phyloP scores from a whole-genome alignment of 129 eudicot genomes.

The Artemisia argyi region DNA sequence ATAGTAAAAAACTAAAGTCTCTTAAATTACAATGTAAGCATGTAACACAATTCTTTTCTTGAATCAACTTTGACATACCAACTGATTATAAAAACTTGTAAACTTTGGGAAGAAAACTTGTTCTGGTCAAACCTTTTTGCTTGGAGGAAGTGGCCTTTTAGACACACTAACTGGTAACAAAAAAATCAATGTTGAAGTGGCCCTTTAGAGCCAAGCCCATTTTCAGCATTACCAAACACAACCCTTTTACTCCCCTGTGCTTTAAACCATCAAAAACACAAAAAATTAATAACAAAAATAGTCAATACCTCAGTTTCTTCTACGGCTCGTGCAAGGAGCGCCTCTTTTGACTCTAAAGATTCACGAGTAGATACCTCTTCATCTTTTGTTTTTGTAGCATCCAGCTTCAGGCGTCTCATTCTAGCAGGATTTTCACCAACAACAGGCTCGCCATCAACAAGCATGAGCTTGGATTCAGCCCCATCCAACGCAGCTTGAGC shows the following conservation, averaged over 20 bases:
- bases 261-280: not conserved
- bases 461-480: conserved; percentile 75
- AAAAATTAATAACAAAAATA: not conserved
- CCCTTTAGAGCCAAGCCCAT: too few relatives aligned
- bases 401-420: conserved; percentile 71
- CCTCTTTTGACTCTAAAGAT: conserved; percentile 91
- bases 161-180: too few relatives aligned
- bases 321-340: conserved; percentile 76
- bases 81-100: not conserved
- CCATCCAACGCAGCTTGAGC: conserved; percentile 72
- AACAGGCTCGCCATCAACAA: conserved; percentile 95
- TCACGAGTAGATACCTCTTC: conserved; percentile 73
- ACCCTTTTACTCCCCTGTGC: too few relatives aligned
- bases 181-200: too few relatives aligned
- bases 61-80: not conserved
- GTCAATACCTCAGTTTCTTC: conserved; percentile 78
- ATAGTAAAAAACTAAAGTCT: too few relatives aligned
- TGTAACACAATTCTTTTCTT: too few relatives aligned
- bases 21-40: not conserved
- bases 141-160: too few relatives aligned
- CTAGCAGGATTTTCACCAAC: conserved; percentile 82
- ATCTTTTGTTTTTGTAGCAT: conserved; percentile 68
- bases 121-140: too few relatives aligned
- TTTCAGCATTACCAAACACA: too few relatives aligned
- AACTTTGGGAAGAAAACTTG: too few relatives aligned